phyloP scores from a whole-genome alignment of 768 basidiomycete species.

The Rubroboletus pulcherrimus region DNA sequence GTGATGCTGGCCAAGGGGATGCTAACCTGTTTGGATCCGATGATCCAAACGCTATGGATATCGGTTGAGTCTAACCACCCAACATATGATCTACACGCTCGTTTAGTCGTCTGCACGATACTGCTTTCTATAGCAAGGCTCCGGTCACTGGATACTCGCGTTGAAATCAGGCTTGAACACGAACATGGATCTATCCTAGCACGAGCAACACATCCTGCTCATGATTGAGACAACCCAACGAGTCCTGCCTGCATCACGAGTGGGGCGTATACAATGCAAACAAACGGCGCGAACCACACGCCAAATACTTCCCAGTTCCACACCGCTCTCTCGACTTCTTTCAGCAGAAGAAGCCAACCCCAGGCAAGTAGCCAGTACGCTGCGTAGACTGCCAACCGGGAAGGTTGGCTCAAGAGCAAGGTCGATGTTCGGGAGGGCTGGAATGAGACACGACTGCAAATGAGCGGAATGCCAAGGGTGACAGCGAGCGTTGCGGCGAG shows the following conservation, averaged over 20 bases:
- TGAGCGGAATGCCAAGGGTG: constrained; percentile 63
- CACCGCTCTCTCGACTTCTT: constrained; percentile 48
- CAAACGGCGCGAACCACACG: constrained; percentile 80
- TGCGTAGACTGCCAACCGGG: constrained; percentile 16
- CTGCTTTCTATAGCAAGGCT: not conserved
- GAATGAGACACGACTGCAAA: constrained; percentile 38
- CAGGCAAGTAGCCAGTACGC: constrained; percentile 48
- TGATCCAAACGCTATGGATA: constrained; percentile 35
- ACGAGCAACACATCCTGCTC: not conserved
- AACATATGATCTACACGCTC: not conserved
- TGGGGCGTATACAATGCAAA: constrained; percentile 76
- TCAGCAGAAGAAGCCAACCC: constrained; percentile 52
- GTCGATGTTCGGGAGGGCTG: constrained; percentile 9
- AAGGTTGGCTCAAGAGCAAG: constrained; percentile 24
- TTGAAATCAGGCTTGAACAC: not conserved
- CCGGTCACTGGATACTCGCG: not conserved
- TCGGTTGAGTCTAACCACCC: constrained; percentile 18
- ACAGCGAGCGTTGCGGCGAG: constrained; percentile 72
- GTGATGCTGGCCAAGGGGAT: constrained; percentile 17
- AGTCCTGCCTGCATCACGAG: constrained; percentile 68
- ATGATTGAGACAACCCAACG: constrained; percentile 37
- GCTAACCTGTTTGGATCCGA: constrained; percentile 49
- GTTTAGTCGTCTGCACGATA: not conserved
- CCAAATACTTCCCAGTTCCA: constrained; percentile 79
- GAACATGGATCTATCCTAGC: constrained; percentile 1